Conservation (phyloP, 805 yeast species). For the Kazachstania kunashirensis region DNA sequence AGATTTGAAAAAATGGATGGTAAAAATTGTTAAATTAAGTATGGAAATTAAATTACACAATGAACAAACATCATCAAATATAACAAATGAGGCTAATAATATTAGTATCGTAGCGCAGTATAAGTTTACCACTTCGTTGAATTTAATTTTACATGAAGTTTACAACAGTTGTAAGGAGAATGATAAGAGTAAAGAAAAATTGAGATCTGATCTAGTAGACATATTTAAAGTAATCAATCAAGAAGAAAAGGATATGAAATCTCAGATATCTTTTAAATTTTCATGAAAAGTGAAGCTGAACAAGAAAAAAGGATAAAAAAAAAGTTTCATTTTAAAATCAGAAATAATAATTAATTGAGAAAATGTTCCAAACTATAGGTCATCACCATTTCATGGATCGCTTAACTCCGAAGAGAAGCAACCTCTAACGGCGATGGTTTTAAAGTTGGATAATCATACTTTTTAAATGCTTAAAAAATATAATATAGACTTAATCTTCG, state of each 20-base stretch:
- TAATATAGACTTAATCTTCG: constrained; percentile 8
- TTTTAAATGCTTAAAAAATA: background rate
- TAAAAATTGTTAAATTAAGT: constrained; percentile 20
- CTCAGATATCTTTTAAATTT: constrained; percentile 17
- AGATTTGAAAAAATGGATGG: constrained; percentile 8
- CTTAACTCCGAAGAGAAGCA: constrained; percentile 47
- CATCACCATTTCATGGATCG: constrained; percentile 95
- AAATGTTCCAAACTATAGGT: constrained; percentile 78
- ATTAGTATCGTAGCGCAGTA: constrained; percentile 13
- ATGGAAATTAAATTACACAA: constrained; percentile 15
- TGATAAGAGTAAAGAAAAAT: background rate
- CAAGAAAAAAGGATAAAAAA: background rate
- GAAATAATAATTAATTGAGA: background rate
- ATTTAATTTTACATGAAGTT: constrained; percentile 18
- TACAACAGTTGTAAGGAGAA: constrained; percentile 10
- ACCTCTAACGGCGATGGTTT: constrained; percentile 98
- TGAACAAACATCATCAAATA: background rate
- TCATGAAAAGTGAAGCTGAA: background rate
- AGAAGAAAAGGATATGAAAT: constrained; percentile 21
- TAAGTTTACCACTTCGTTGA: constrained; percentile 23
- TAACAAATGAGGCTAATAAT: constrained; percentile 4
- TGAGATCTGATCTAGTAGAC: constrained; percentile 10
- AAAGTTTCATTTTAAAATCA: too few species aligned
- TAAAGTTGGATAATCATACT: constrained; percentile 52
- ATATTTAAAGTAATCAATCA: constrained; percentile 12